Conservation (phyloP, 805 yeast species). For the Ogataea nakhonphanomensis region DNA sequence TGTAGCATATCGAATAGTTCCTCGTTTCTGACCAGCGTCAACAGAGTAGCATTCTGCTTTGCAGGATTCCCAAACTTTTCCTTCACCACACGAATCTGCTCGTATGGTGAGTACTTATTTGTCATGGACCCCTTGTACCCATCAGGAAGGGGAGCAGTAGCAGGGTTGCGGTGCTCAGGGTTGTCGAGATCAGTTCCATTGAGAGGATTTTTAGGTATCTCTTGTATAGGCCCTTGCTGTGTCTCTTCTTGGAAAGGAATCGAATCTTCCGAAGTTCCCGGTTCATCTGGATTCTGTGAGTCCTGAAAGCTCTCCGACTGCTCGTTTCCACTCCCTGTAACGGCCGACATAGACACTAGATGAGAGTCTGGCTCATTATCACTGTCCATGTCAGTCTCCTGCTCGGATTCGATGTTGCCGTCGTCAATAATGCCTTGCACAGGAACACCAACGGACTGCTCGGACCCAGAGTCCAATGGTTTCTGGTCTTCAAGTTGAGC, state of each 20-base stretch:
- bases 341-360: too few species aligned
- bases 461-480: neutral
- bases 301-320: too few species aligned
- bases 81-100: conserved; percentile 23
- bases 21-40: conserved; percentile 41
- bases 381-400: too few species aligned
- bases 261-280: neutral
- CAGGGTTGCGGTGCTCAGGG: conserved; percentile 17
- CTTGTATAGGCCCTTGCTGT: neutral
- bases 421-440: too few species aligned
- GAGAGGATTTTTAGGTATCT: conserved; percentile 12
- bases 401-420: too few species aligned
- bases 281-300: too few species aligned
- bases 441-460: neutral
- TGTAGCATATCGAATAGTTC: conserved; percentile 40
- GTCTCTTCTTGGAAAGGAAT: neutral
- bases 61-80: conserved; percentile 7
- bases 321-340: too few species aligned
- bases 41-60: conserved; percentile 60
- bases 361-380: too few species aligned
- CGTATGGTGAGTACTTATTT: conserved; percentile 21
- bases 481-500: neutral
- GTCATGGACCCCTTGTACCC: conserved; percentile 22
- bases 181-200: conserved; percentile 22
- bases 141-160: conserved; percentile 24